Base-by-base conservation (phyloP, 768 basidiomycete species). In the Ramaria sp. region DNA sequence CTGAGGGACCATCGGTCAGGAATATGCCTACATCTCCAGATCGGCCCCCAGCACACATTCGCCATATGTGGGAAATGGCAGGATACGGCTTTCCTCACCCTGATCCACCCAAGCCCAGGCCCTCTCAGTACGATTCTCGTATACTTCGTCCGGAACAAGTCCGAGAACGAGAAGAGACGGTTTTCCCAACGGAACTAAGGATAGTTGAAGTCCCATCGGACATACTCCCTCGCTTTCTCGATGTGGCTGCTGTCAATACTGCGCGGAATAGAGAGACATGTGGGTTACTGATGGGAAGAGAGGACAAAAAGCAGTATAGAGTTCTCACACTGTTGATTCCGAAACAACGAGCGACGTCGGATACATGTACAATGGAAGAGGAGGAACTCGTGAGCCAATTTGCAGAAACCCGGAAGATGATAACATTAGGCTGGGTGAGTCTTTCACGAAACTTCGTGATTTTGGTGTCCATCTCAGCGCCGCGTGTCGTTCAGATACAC, bases 291-390 rank as follows among this genome's bases (percentile, higher is more conserved):
- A 68, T 94, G 6, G 92, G 91, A n/a, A 82, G 74, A 65, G 71
- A 72, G 56, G 65, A 70, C 53, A 79, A 78, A 27, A 73, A 72
- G 62, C 80, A 77, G 65, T 90, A 70, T 61, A 67, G 78, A 2
- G 87, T 93, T n/a, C 83, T 88, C 53, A 86, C 84, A 47, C 65
- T 95, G 63, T 68, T 95, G 62, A 83, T 95, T 16, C 92, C 92
- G n/a, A 86, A 79, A 66, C 92, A 95, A 62, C 83, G 81, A 56
- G 83, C 87, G 56, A 90, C 89, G 58, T 81, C 83, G 56, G 89
- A 95, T 69, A 90, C 89, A n/a, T 95, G 92, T 66, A 82, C 83
- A 30, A 94, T 92, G 85, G 83, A 89, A 51, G 83, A 86, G 63
- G 92, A 94, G 61, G 91, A 94, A 64, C 70, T 89, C 44, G 88